Percentiles rank a stretch among this genome's conserved stretches.
Conservation (phyloP, 148 eudicot genomes). For the Cornus florida region DNA sequence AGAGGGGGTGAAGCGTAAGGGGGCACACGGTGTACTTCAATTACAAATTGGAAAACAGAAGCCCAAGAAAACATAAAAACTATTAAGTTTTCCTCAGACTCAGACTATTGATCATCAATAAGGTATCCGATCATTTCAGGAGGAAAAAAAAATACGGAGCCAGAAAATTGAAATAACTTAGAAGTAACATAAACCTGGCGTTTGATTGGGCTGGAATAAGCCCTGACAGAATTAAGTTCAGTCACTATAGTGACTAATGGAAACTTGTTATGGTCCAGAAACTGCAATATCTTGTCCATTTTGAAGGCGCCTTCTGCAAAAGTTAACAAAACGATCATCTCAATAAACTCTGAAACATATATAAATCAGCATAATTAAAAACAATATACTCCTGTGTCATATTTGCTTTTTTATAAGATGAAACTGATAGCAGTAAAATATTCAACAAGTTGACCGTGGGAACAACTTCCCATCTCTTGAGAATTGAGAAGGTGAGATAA, state of each 20-base stretch:
- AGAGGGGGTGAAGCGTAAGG: too few relatives aligned
- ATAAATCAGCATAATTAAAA: too few relatives aligned
- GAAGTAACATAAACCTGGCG: constrained; percentile 55
- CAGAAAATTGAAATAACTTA: background rate
- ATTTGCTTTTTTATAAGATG: background rate
- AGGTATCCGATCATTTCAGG: background rate
- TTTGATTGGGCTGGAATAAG: constrained; percentile 63
- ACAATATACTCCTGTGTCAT: background rate
- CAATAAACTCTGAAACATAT: background rate
- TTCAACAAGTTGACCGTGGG: background rate
- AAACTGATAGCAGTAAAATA: background rate
- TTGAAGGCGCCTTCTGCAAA: constrained; percentile 69
- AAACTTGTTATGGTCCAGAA: constrained; percentile 77
- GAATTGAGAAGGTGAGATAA: background rate
- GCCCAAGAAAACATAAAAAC: background rate
- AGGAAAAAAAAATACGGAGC: background rate
- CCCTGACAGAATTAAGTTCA: constrained; percentile 74
- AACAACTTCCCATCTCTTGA: background rate
- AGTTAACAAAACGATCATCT: constrained; percentile 16
- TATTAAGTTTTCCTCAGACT: background rate
- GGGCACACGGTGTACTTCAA: background rate
- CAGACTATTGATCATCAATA: background rate
- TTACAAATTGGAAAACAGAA: background rate
- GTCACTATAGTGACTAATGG: constrained; percentile 82
- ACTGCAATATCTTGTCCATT: constrained; percentile 62